phyloP scores from a whole-genome alignment of 768 basidiomycete species.

The Cyathus striatus region DNA sequence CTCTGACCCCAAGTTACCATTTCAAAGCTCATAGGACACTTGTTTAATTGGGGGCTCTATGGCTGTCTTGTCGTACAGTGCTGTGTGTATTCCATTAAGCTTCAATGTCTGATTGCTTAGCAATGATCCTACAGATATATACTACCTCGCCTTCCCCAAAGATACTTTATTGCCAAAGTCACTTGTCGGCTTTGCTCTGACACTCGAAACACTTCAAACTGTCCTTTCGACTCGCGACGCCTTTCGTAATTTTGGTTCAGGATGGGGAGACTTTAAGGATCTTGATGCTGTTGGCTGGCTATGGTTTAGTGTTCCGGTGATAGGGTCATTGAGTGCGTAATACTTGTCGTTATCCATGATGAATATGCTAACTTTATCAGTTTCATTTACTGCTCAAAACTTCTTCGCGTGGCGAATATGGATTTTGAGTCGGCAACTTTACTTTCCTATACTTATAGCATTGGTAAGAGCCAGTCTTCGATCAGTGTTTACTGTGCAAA shows the following conservation, averaged over 20 bases:
- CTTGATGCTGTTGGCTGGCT: slow-evolving; percentile 12
- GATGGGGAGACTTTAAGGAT: slow-evolving; percentile 17
- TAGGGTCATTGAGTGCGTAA: neutral
- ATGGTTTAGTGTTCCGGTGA: slow-evolving; percentile 19
- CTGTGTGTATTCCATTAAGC: neutral
- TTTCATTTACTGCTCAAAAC: slow-evolving; percentile 12
- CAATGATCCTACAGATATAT: slow-evolving; percentile 15
- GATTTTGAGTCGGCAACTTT: slow-evolving; percentile 6
- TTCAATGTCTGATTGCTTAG: neutral
- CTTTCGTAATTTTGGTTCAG: slow-evolving; percentile 16
- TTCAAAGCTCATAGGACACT: neutral
- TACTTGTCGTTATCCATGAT: neutral
- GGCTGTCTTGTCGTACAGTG: neutral
- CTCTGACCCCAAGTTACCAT: neutral
- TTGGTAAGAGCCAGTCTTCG: slow-evolving; percentile 4
- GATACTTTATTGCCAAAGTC: slow-evolving; percentile 14
- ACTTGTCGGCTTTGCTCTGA: slow-evolving; percentile 12
- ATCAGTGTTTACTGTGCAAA: neutral
- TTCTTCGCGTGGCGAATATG: slow-evolving; percentile 14
- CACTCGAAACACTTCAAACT: slow-evolving; percentile 14
- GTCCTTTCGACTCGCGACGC: slow-evolving; percentile 15
- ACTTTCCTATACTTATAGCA: slow-evolving; percentile 3
- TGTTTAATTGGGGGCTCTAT: neutral
- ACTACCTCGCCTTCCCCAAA: slow-evolving; percentile 20
- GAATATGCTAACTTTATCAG: slow-evolving; percentile 3